Conservation (phyloP, 2,329 filamentous ascomycete species). For the Kalmusia sp. region DNA sequence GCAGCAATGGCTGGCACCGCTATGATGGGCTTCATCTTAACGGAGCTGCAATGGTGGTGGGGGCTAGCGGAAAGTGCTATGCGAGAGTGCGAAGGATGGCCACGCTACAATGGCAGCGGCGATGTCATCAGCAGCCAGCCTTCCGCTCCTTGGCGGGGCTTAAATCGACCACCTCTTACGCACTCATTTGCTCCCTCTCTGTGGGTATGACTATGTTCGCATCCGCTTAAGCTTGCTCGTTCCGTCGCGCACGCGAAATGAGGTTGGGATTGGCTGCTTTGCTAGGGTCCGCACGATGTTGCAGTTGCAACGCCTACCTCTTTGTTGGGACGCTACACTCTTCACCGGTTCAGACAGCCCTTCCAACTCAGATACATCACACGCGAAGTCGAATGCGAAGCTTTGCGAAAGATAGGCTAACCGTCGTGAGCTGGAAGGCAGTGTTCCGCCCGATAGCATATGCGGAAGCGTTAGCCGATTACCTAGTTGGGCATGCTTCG, state of each 20-base stretch:
- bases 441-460: neutral
- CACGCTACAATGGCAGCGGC: no score
- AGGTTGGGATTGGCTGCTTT: neutral
- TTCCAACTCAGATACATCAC: neutral
- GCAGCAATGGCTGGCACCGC: slow-evolving; percentile 43
- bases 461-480: slow-evolving; percentile 2
- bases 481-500: slow-evolving; percentile 18
- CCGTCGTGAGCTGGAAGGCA: no score
- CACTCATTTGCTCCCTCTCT: neutral
- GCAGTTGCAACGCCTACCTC: neutral
- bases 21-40: slow-evolving; percentile 38
- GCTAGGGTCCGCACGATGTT: neutral
- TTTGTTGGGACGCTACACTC: neutral
- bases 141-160: neutral
- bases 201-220: neutral
- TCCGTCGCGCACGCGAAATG: neutral
- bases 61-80: neutral
- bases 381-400: no score
- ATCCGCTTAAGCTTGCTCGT: neutral
- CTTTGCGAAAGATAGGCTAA: neutral
- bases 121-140: no score
- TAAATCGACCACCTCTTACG: neutral
- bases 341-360: neutral
- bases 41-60: slow-evolving; percentile 12
- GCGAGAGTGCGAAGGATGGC: neutral